These are phyloP conservation scores for Haberlea rhodopensis DNA, from an alignment of 257 asterid species.

Conservation along the genomic window DNA sequence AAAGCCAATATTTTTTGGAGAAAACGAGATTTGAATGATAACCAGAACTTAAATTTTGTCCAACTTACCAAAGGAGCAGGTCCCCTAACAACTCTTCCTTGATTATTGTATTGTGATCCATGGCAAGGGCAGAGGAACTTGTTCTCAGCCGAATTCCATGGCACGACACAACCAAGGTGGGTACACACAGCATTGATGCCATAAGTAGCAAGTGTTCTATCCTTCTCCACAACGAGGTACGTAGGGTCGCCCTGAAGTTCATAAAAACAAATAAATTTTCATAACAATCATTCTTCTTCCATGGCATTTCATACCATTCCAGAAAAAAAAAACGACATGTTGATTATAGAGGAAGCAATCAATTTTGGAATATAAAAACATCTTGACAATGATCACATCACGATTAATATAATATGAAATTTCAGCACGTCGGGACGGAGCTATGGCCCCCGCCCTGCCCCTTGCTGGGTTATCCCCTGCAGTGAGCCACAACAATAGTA, in stretches of 20 bases:
- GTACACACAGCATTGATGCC: constrained; percentile 93
- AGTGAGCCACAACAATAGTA: no score
- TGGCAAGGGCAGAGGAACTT: constrained; percentile 98
- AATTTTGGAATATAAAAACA: neutral
- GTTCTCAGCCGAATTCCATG: constrained; percentile 86
- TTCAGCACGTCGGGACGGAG: no score
- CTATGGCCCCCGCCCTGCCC: no score
- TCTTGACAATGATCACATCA: no score
- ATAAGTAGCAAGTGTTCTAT: constrained; percentile 81
- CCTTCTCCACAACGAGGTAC: constrained; percentile 88
- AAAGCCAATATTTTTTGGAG: neutral
- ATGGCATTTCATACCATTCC: no score
- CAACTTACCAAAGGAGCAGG: constrained; percentile 90
- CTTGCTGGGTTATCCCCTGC: no score
- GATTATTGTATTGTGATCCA: constrained; percentile 94
- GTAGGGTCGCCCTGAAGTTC: constrained; percentile 87
- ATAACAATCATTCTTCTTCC: neutral
- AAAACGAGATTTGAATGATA: no score
- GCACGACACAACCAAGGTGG: constrained; percentile 98
- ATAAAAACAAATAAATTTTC: neutral
- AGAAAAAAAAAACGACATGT: no score
- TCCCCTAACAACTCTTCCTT: constrained; percentile 90
- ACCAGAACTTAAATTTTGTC: neutral
- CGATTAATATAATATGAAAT: no score
- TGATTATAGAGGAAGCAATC: neutral